Conservation (phyloP, 225 moss, liverwort and hornwort genomes). For the Takakia lepidozioides region DNA sequence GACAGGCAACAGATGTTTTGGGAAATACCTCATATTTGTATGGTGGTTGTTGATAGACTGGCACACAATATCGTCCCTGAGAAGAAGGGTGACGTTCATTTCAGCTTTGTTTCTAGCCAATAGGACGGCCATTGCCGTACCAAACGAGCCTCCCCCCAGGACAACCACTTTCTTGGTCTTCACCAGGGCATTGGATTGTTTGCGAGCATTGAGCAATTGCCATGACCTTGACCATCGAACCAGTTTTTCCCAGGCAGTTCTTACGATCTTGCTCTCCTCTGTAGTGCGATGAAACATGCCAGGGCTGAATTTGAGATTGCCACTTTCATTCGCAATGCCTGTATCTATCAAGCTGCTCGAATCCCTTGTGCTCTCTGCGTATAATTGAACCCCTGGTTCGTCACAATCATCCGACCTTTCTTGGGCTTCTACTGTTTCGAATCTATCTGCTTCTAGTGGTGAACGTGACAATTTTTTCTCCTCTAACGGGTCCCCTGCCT, state of each 20-base stretch:
- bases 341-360: too few relatives aligned
- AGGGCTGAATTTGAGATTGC: too few relatives aligned
- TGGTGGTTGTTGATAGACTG: conserved; percentile 70
- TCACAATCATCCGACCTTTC: too few relatives aligned
- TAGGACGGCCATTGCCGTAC: conserved; percentile 90
- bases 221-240: conserved; percentile 93
- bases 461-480: too few relatives aligned
- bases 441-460: too few relatives aligned
- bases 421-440: too few relatives aligned
- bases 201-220: conserved; percentile 63
- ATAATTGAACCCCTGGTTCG: too few relatives aligned
- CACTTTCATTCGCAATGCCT: too few relatives aligned
- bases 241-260: conserved; percentile 96
- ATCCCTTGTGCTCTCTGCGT: too few relatives aligned
- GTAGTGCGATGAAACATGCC: too few relatives aligned
- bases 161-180: conserved; percentile 83
- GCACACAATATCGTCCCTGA: conserved; percentile 59
- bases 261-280: conserved; percentile 79
- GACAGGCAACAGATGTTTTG: conserved; percentile 53
- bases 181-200: conserved; percentile 55
- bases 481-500: too few relatives aligned
- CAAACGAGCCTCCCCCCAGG: conserved; percentile 86
- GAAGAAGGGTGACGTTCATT: conserved; percentile 68
- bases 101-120: conserved; percentile 83
- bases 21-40: conserved; percentile 70